Evolutionary conservation across 1,139 yeast species (phyloP).

Genomic region (Yamadazyma dushanensis): DNA sequence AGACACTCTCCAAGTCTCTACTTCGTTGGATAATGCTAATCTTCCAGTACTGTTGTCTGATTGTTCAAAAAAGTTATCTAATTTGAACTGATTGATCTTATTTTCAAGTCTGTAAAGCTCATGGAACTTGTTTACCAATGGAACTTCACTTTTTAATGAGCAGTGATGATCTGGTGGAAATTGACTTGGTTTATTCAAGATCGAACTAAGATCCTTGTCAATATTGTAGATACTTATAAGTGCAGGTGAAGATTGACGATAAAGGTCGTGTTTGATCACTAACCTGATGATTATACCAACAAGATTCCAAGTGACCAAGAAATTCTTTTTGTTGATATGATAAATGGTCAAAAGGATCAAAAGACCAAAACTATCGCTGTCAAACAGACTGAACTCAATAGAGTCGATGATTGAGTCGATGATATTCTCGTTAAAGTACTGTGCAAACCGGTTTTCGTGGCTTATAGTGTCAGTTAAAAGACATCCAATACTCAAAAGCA

Average conservation of each 20-base stretch:
- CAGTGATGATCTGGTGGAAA: slow-evolving; percentile 24
- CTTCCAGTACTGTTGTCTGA: slow-evolving; percentile 5
- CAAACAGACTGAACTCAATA: slow-evolving; percentile 23
- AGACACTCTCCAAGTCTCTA: slow-evolving; percentile 40
- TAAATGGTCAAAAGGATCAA: slow-evolving; percentile 34
- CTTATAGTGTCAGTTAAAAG: slow-evolving; percentile 33
- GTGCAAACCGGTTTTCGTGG: slow-evolving; percentile 21
- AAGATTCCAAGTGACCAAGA: slow-evolving; percentile 34
- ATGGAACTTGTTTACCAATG: slow-evolving; percentile 10
- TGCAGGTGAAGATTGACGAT: slow-evolving; percentile 13
- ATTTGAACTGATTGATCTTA: slow-evolving; percentile 17
- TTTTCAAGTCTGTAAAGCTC: slow-evolving; percentile 16
- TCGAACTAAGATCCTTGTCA: slow-evolving; percentile 39
- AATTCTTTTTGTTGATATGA: slow-evolving; percentile 29
- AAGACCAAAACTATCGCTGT: slow-evolving; percentile 23
- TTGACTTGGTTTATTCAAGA: slow-evolving; percentile 36
- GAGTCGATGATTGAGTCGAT: slow-evolving; percentile 38
- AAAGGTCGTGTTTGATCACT: slow-evolving; percentile 26
- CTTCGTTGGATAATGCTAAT: slow-evolving; percentile 9
- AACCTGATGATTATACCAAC: slow-evolving; percentile 36
- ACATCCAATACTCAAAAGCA: slow-evolving; percentile 43
- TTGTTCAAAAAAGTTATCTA: not conserved
- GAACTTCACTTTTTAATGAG: slow-evolving; percentile 2
- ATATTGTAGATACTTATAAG: slow-evolving; percentile 43
- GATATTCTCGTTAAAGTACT: slow-evolving; percentile 32